A percentile compares a stretch with the other conserved stretches of the same genome.
Evolutionary conservation across 1,284 basidiomycete genomes (phyloP).

Genomic region (Porogramme epimiltina): DNA sequence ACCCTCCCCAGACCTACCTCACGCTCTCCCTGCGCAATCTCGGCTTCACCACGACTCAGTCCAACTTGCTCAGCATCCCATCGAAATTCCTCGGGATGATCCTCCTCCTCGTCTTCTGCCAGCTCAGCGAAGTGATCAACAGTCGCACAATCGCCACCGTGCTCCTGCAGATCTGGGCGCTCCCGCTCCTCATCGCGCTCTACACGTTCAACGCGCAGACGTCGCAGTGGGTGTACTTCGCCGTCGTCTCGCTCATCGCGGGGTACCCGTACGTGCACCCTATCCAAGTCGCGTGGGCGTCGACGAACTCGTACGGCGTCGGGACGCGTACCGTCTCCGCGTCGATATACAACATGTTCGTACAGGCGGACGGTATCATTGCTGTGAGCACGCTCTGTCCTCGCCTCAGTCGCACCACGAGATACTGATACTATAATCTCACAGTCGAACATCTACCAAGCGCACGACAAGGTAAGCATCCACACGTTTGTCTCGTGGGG

Average conservation of each 20-base stretch:
- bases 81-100: slow-evolving; percentile 38
- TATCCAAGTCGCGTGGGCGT: slow-evolving; percentile 58
- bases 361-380: slow-evolving; percentile 54
- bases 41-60: slow-evolving; percentile 62
- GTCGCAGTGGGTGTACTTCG: slow-evolving; percentile 62
- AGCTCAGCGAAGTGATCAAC: slow-evolving; percentile 56
- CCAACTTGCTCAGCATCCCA: slow-evolving; percentile 65
- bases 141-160: slow-evolving; percentile 54
- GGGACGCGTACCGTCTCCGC: slow-evolving; percentile 60
- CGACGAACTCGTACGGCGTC: slow-evolving; percentile 59
- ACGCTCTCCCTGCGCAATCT: slow-evolving; percentile 61
- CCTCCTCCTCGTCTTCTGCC: slow-evolving; percentile 47
- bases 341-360: slow-evolving; percentile 64
- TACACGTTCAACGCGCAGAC: slow-evolving; percentile 54
- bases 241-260: slow-evolving; percentile 55
- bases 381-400: slow-evolving; percentile 43
- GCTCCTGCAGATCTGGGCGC: slow-evolving; percentile 60
- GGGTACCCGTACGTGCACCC: slow-evolving; percentile 51
- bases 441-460: slow-evolving; percentile 36
- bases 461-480: slow-evolving; percentile 31
- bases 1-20: slow-evolving; percentile 57
- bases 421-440: too few species aligned
- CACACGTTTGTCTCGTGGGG: too few species aligned
- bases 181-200: slow-evolving; percentile 59
- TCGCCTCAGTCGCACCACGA: too few species aligned